phyloP scores from a whole-genome alignment of 2,329 filamentous ascomycete species.

The Fusarium anguioides region DNA sequence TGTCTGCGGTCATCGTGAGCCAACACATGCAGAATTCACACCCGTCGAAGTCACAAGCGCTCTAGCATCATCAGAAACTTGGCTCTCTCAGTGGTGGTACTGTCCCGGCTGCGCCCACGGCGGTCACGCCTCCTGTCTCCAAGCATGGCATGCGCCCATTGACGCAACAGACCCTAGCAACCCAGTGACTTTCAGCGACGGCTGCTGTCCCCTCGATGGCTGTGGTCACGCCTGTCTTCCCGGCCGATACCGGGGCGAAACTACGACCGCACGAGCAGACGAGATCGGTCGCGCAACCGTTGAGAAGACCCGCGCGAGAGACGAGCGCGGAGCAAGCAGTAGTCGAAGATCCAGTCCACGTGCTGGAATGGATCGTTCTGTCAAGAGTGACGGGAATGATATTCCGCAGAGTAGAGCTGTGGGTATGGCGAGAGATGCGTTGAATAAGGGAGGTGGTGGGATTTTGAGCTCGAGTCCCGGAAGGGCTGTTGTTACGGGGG shows the following conservation, averaged over 20 bases:
- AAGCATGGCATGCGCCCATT: constrained; percentile 65
- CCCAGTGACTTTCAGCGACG: constrained; percentile 57
- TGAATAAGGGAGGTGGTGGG: constrained; percentile 52
- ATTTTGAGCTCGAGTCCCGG: constrained; percentile 65
- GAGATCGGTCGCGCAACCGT: constrained; percentile 62
- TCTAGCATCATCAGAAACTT: constrained; percentile 40
- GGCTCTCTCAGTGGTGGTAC: constrained; percentile 68
- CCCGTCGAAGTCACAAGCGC: constrained; percentile 47
- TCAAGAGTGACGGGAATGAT: constrained; percentile 62
- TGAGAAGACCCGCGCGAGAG: constrained; percentile 50
- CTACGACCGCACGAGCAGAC: constrained; percentile 58
- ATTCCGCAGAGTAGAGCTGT: constrained; percentile 70
- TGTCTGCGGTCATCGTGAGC: constrained; percentile 67
- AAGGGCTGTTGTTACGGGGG: constrained; percentile 49
- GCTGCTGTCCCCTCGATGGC: constrained; percentile 72
- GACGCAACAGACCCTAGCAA: constrained; percentile 30
- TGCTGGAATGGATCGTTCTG: constrained; percentile 40
- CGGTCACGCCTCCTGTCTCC: constrained; percentile 69
- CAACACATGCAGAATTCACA: constrained; percentile 55
- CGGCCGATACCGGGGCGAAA: constrained; percentile 64
- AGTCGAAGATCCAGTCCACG: constrained; percentile 48
- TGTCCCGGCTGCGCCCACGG: constrained; percentile 72
- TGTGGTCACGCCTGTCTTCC: constrained; percentile 73
- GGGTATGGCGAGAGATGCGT: constrained; percentile 66
- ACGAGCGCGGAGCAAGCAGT: constrained; percentile 41